phyloP scores from a whole-genome alignment of 2,329 filamentous ascomycete species.

The Dichotomopilus funicola region DNA sequence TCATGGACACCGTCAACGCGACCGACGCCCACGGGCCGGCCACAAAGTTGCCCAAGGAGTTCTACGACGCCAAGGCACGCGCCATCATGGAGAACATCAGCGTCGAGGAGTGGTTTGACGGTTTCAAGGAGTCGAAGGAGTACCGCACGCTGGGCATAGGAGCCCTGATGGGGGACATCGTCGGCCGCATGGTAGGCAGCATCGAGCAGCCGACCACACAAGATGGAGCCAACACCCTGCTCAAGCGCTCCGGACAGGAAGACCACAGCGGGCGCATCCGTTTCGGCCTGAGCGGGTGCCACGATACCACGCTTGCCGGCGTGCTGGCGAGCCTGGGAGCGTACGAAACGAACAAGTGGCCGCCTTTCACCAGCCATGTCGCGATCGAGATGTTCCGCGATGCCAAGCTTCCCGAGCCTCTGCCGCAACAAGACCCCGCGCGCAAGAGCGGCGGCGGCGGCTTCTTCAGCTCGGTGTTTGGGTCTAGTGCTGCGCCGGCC shows the following conservation, averaged over 20 bases:
- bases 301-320: slow-evolving; percentile 86
- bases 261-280: slow-evolving; percentile 45
- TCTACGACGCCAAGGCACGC: slow-evolving; percentile 71
- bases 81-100: slow-evolving; percentile 67
- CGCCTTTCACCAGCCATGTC: slow-evolving; percentile 86
- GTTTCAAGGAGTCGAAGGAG: slow-evolving; percentile 76
- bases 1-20: slow-evolving; percentile 91
- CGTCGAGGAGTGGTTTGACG: slow-evolving; percentile 88
- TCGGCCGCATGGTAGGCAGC: slow-evolving; percentile 64
- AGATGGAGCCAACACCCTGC: slow-evolving; percentile 47
- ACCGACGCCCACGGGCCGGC: slow-evolving; percentile 76
- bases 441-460: slow-evolving; percentile 17
- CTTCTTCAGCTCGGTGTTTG: slow-evolving; percentile 32
- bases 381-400: slow-evolving; percentile 82
- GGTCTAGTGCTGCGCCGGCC: slow-evolving; percentile 29
- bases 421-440: slow-evolving; percentile 17
- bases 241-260: slow-evolving; percentile 29
- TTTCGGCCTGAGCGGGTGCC: slow-evolving; percentile 77
- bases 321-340: slow-evolving; percentile 72
- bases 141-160: slow-evolving; percentile 90
- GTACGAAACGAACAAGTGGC: slow-evolving; percentile 70
- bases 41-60: slow-evolving; percentile 73
- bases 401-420: slow-evolving; percentile 23
- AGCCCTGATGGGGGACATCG: slow-evolving; percentile 73
- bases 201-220: slow-evolving; percentile 49